phyloP scores from a whole-genome alignment of 805 yeast species.

The Martiniozyma abietophila region DNA sequence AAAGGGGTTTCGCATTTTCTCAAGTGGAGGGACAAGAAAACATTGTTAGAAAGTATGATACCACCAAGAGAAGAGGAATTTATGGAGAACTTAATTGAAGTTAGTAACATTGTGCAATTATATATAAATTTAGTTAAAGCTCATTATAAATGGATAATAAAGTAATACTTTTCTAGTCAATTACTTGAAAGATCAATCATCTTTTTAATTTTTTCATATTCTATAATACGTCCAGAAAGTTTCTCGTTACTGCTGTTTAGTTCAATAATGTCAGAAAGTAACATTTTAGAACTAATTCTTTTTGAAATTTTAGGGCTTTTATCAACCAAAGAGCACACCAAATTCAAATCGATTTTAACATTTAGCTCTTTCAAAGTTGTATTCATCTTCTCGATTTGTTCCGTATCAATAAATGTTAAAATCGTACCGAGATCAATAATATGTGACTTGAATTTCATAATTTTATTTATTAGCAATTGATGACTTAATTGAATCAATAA shows the following conservation, averaged over 20 bases:
- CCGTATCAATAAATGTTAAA: neutral
- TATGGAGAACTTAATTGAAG: slow-evolving; percentile 25
- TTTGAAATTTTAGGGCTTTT: too few species aligned
- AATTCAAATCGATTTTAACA: slow-evolving; percentile 2
- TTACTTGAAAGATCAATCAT: too few species aligned
- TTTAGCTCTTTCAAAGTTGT: neutral
- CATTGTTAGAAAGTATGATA: slow-evolving; percentile 88
- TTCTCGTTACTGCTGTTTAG: too few species aligned
- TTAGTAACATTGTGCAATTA: too few species aligned
- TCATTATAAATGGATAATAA: too few species aligned
- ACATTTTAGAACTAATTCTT: too few species aligned
- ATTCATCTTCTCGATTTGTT: slow-evolving; percentile 1
- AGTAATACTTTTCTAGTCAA: too few species aligned
- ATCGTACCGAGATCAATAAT: neutral
- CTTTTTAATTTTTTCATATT: too few species aligned
- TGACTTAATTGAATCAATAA: slow-evolving; percentile 2
- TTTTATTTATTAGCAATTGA: neutral
- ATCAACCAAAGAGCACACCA: too few species aligned
- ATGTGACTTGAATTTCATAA: neutral
- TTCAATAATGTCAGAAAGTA: too few species aligned
- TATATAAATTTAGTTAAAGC: too few species aligned
- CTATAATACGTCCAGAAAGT: too few species aligned
- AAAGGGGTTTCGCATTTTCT: slow-evolving; percentile 96
- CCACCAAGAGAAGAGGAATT: slow-evolving; percentile 55
- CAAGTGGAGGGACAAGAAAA: slow-evolving; percentile 93